Evolutionary conservation across 441 rosid species (phyloP).

Genomic region (Adansonia gregorii): DNA sequence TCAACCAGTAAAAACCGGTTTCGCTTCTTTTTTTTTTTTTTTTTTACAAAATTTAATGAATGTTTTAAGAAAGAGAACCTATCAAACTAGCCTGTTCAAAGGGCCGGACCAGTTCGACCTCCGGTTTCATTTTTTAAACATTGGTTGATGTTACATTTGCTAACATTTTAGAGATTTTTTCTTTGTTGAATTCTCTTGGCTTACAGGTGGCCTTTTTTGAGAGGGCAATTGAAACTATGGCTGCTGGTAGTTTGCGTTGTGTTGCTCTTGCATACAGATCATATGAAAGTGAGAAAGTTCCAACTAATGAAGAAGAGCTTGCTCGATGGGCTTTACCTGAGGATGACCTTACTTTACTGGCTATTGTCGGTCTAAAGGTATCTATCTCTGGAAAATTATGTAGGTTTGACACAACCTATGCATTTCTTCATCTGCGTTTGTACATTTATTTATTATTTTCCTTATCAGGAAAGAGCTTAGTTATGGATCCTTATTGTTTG

Average conservation of each 20-base stretch:
- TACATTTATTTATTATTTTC: not conserved
- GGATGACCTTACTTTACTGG: conserved; percentile 79
- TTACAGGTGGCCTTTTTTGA: conserved; percentile 62
- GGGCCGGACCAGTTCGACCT: too few relatives aligned
- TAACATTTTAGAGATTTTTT: not conserved
- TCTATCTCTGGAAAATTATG: not conserved
- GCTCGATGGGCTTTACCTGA: conserved; percentile 79
- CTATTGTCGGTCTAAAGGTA: conserved; percentile 90
- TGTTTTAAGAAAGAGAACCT: too few relatives aligned
- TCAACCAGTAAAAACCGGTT: too few relatives aligned
- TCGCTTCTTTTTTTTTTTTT: too few relatives aligned
- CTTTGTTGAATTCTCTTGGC: conserved; percentile 14
- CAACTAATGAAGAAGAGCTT: conserved; percentile 67
- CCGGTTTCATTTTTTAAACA: too few relatives aligned
- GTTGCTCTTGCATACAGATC: conserved; percentile 85
- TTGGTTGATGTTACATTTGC: not conserved
- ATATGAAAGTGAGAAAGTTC: conserved; percentile 65
- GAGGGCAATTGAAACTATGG: conserved; percentile 86
- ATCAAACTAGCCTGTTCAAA: too few relatives aligned
- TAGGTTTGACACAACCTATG: not conserved
- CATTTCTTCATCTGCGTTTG: not conserved
- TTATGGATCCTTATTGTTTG: not conserved
- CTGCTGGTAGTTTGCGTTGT: conserved; percentile 87
- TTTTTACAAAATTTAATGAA: too few relatives aligned
- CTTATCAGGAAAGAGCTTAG: not conserved